These are phyloP conservation scores for Botrytis aclada DNA, from an alignment of 2,329 filamentous ascomycete genomes.

Conservation along the genomic window DNA sequence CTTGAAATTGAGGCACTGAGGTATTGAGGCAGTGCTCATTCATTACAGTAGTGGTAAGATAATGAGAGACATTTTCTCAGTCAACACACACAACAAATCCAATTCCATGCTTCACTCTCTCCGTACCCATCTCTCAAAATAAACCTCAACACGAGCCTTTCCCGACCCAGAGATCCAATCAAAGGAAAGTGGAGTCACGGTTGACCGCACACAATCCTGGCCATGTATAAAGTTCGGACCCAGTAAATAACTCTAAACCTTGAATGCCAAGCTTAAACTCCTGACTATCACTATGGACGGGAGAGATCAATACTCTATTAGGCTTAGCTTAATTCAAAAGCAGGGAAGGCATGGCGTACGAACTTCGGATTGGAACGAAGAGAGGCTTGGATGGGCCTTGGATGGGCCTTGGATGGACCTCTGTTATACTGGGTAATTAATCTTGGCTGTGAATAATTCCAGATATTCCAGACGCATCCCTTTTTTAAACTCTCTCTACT, in stretches of 20 bases:
- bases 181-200: too few species aligned
- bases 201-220: background rate
- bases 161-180: background rate
- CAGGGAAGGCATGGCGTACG: background rate
- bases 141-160: conserved; percentile 13
- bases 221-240: too few species aligned
- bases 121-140: background rate
- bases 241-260: conserved; percentile 11
- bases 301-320: background rate
- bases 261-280: conserved; percentile 8
- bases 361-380: background rate
- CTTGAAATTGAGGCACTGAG: background rate
- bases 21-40: background rate
- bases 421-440: too few species aligned
- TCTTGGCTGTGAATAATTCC: background rate
- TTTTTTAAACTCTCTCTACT: background rate
- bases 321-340: background rate
- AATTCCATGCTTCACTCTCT: background rate
- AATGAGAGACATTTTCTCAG: background rate
- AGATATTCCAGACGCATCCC: background rate
- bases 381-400: background rate
- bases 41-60: background rate
- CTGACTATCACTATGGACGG: background rate
- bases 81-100: too few species aligned
- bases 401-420: too few species aligned